Evolutionary conservation across 495 filamentous ascomycete species (phyloP).

Genomic region (Aspergillus haitiensis): DNA sequence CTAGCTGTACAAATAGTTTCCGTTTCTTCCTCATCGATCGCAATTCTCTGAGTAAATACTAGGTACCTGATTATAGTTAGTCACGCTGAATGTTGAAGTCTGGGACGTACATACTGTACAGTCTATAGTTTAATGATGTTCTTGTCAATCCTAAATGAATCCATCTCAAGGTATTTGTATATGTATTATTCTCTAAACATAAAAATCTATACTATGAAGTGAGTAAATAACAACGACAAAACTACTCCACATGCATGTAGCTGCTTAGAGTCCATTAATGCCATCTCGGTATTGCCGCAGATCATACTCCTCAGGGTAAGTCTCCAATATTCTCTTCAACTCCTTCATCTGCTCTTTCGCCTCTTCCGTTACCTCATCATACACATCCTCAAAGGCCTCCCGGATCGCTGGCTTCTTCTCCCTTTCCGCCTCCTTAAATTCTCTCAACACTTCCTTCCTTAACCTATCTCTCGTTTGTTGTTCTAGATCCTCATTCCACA

Average conservation of each 20-base stretch:
- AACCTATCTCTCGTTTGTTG: constrained; percentile 66
- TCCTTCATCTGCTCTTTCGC: constrained; percentile 73
- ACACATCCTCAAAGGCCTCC: constrained; percentile 81
- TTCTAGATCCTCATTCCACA: constrained; percentile 85
- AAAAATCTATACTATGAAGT: background rate
- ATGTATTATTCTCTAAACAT: background rate
- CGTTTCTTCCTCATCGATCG: no score
- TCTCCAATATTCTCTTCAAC: constrained; percentile 72
- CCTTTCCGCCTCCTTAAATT: constrained; percentile 83
- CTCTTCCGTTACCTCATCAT: constrained; percentile 84
- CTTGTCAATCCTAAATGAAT: no score
- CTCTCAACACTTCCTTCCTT: constrained; percentile 73
- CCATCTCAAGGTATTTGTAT: no score
- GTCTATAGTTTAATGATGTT: no score
- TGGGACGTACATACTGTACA: no score
- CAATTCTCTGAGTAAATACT: no score
- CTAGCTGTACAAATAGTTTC: background rate
- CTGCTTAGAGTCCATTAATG: constrained; percentile 57
- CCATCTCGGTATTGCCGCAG: constrained; percentile 75
- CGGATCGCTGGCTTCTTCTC: constrained; percentile 83
- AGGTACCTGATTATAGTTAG: no score
- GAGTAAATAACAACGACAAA: background rate
- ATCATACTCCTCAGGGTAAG: constrained; percentile 94
- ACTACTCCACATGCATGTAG: constrained; percentile 2
- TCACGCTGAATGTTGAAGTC: no score